These are phyloP conservation scores for Scedosporium apiospermum DNA, from an alignment of 2,329 filamentous ascomycete species.

Conservation along the genomic window DNA sequence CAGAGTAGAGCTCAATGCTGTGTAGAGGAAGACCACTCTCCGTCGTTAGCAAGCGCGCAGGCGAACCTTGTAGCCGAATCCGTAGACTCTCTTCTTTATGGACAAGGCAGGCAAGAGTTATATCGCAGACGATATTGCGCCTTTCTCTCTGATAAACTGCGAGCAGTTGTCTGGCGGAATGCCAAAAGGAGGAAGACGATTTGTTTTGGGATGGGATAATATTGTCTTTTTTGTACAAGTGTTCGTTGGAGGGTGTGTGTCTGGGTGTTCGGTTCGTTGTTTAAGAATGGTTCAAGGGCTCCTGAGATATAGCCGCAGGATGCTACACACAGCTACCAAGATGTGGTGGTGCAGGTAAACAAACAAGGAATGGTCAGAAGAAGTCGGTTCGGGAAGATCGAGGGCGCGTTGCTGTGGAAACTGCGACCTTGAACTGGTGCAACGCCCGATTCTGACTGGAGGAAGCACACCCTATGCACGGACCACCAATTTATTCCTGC, in stretches of 20 bases:
- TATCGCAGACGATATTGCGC: constrained; percentile 1
- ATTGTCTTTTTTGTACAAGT: neutral
- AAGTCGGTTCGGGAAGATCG: neutral
- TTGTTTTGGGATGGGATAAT: neutral
- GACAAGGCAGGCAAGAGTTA: neutral
- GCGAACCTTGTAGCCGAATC: neutral
- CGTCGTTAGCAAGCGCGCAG: neutral
- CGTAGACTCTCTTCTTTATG: neutral
- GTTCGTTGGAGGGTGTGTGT: neutral
- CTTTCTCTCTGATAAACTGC: neutral
- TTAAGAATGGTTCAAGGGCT: constrained; percentile 4
- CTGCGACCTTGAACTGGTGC: neutral
- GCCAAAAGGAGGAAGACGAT: constrained; percentile 1
- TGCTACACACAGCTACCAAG: neutral
- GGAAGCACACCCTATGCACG: neutral
- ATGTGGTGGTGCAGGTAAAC: neutral
- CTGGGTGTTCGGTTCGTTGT: neutral
- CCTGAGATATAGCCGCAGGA: neutral
- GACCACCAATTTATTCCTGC: neutral
- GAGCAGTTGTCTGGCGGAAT: neutral
- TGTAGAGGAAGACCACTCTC: neutral
- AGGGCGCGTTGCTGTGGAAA: constrained; percentile 3
- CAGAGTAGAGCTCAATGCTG: neutral
- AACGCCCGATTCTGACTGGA: neutral
- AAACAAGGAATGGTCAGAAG: constrained; percentile 4